Evolutionary conservation across 208 protist genomes (phyloP), one percentile per base, ranked within the genome.

Genomic region (Histomonas meleagridis): DNA sequence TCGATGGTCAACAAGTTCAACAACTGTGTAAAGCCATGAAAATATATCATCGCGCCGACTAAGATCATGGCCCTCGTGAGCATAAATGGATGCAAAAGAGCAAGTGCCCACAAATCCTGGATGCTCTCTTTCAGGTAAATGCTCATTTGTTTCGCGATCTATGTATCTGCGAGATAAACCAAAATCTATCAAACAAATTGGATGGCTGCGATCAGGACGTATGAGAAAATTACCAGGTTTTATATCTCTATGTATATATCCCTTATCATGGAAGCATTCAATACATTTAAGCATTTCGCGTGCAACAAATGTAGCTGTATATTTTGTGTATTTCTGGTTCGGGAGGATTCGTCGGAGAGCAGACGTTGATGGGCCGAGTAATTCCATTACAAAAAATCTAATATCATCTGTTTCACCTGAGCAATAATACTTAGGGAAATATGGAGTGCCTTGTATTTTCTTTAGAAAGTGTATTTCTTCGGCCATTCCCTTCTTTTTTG

Each of bases 161-260:
- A 38, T 38, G 26, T 86, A 86, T 16, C 38, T 51, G 7, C 76
- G 5, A 16, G 40, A 86, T 18, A 86, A 28, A 18, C 76, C 76
- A 86, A 86, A 86, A 86, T 86, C 76, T 18, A 86, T 86, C 2
- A 86, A 49, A n/a, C 46, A 51, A 86, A 86, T 55, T 38, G 76
- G 76, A 86, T 55, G 55, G 3, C 55, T 28, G 7, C 23, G 7
- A n/a, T 55, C 76, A 55, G 43, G 18, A 51, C 76, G 40, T 38
- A 86, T 86, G 9, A 86, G 55, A 86, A 86, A 86, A 46, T 86
- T 86, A 16, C n/a, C 76, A 16, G 76, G 76, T 38, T 86, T 86
- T 14, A 86, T 86, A 48, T 86, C 76, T 43, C 76, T 32, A 55
- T 86, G 76, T 5, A 86, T 28, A 38, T 43, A 46, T 14, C 46